These are phyloP conservation scores for Colletotrichum eleusines DNA, from an alignment of 2,329 filamentous ascomycete species.

Conservation along the genomic window DNA sequence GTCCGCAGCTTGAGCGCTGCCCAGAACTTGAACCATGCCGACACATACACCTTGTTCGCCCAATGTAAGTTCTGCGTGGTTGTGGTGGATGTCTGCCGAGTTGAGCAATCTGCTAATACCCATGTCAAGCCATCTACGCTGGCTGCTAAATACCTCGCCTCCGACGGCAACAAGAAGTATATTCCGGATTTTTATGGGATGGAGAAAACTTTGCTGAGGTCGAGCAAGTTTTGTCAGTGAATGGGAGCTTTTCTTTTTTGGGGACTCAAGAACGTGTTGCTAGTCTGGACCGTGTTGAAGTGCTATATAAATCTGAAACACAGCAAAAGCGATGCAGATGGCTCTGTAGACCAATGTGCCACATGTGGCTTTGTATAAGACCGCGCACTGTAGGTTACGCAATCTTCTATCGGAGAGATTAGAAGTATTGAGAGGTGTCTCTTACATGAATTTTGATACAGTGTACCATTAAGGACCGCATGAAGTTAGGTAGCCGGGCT, in stretches of 20 bases:
- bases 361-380: too few species aligned
- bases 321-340: neutral
- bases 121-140: conserved; percentile 49
- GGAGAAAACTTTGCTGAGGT: fast-evolving
- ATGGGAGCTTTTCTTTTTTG: too few species aligned
- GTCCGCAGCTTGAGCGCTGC: conserved; percentile 59
- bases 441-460: neutral
- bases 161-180: neutral
- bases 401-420: too few species aligned
- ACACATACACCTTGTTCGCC: conserved; percentile 62
- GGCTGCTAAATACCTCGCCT: conserved; percentile 50
- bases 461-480: neutral
- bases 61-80: conserved; percentile 41
- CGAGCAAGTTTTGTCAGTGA: neutral
- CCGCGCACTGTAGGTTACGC: too few species aligned
- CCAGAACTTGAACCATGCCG: conserved; percentile 71
- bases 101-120: neutral
- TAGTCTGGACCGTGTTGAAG: neutral
- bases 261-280: too few species aligned
- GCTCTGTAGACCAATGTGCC: neutral
- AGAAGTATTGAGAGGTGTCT: neutral
- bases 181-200: neutral
- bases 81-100: too few species aligned
- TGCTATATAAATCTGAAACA: neutral
- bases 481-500: neutral